Evolutionary conservation across 768 basidiomycete species (phyloP), one percentile per base, ranked within the genome.

Genomic region (Mycena rosella): DNA sequence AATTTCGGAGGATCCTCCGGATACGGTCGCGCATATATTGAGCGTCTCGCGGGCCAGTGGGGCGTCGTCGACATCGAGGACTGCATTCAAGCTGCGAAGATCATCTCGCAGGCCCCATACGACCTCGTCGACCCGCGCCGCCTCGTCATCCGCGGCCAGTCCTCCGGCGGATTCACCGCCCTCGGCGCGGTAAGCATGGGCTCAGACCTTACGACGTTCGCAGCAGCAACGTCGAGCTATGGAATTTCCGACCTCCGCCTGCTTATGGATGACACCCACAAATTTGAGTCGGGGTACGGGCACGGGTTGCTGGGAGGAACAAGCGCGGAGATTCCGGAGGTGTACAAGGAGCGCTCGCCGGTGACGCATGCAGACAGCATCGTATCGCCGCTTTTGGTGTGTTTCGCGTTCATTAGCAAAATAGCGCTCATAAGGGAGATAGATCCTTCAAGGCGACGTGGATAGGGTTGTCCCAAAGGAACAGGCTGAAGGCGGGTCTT

Each of bases 141-240:
- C 17, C 82, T 87, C 11, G 87, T 87, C 22, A 90, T 95, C 67
- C 88, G 91, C 2, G 94, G 94, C 0, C 83, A 86, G 0, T 92
- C 91, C 15, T 86, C 93, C 13, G 93, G 93, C 1, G 94, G 94
- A 0, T 92, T 84, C 75, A 92, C 92, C 1, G 84, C 85, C 7
- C 85, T 96, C 45, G 78, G 89, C 11, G 76, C 80, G 0, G 60
- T 85, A 8, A 82, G 83, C 26, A 83, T 79, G 22, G 78, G 81
- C 10, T 77, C 82, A 1, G 76, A 82, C n/a, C 75, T 78, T 17
- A 80, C 76, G 15, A 82, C 84, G 27, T 93, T 91, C 68, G 85
- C 91, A 0, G 92, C 88, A 0, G 91, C 86, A 0, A 85, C 89
- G 4, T 88, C 88, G 0, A 79, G 78, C n/a, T 96, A 84, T 71